Percentiles rank a stretch among this genome's conserved stretches.
Evolutionary conservation across 768 basidiomycete genomes (phyloP).

Genomic region (Coprinopsis cinerea): DNA sequence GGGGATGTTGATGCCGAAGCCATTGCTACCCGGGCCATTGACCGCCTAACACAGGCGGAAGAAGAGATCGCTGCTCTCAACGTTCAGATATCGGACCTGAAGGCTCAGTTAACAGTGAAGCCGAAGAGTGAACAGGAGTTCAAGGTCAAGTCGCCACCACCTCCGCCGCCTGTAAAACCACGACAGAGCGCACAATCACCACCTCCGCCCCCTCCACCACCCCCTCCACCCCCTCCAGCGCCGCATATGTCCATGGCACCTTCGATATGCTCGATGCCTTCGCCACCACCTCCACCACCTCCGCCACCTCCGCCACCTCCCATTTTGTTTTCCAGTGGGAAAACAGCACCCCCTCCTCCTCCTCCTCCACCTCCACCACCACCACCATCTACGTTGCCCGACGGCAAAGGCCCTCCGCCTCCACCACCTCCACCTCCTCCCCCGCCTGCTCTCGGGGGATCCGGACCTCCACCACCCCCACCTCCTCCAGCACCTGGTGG

Average conservation of each 20-base stretch:
- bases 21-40: conserved; percentile 68
- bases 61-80: conserved; percentile 51
- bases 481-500: conserved; percentile 38
- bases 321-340: conserved; percentile 11
- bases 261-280: conserved; percentile 17
- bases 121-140: conserved; percentile 66
- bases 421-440: conserved; percentile 23
- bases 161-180: conserved; percentile 45
- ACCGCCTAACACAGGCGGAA: conserved; percentile 63
- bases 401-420: conserved; percentile 20
- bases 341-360: conserved; percentile 15
- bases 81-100: conserved; percentile 43
- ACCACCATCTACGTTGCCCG: conserved; percentile 17
- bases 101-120: conserved; percentile 43
- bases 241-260: conserved; percentile 24
- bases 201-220: conserved; percentile 15
- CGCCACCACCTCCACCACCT: conserved; percentile 19
- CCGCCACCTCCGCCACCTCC: conserved; percentile 26
- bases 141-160: conserved; percentile 60
- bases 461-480: conserved; percentile 23
- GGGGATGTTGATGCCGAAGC: conserved; percentile 57
- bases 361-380: conserved; percentile 18
- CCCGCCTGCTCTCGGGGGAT: conserved; percentile 19
- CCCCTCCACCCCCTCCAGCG: conserved; percentile 16
- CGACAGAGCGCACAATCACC: background rate